Evolutionary conservation across 2,329 filamentous ascomycete species (phyloP).

Genomic region (Didymella glomerata): DNA sequence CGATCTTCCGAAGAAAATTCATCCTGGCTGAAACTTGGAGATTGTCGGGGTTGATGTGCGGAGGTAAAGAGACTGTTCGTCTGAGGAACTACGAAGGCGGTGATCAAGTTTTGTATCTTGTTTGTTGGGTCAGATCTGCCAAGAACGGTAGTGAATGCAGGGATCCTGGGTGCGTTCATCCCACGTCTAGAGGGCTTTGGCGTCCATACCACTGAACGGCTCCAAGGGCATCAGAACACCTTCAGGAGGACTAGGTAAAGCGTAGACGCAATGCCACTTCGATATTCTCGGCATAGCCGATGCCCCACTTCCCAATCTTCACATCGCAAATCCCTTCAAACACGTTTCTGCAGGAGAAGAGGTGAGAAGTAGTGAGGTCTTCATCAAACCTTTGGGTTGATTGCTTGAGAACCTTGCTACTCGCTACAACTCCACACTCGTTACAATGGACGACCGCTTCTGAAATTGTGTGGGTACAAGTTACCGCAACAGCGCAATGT

Average conservation of each 20-base stretch:
- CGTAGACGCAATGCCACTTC: conserved; percentile 11
- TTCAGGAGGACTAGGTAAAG: conserved; percentile 4
- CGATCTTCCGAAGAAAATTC: conserved; percentile 34
- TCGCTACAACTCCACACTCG: not conserved
- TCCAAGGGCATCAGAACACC: not conserved
- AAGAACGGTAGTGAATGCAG: conserved; percentile 26
- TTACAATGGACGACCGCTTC: not conserved
- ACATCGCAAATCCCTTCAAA: not conserved
- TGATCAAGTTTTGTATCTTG: conserved; percentile 30
- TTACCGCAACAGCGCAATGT: not conserved
- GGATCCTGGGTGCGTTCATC: conserved; percentile 21
- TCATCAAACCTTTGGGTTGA: not conserved
- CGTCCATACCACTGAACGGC: conserved; percentile 14
- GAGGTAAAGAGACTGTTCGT: not conserved
- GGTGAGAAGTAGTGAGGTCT: not conserved
- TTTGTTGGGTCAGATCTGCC: conserved; percentile 21
- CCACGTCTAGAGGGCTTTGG: conserved; percentile 17
- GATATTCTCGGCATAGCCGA: conserved; percentile 4
- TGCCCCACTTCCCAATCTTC: not conserved
- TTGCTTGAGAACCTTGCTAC: not conserved
- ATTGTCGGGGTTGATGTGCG: not conserved
- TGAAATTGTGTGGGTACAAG: not conserved
- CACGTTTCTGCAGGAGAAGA: not conserved
- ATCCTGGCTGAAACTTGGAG: conserved; percentile 17
- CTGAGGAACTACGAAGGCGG: conserved; percentile 13